Base-by-base conservation (phyloP, 2,329 filamentous ascomycete genomes). In the Tolypocladium cylindrosporum region DNA sequence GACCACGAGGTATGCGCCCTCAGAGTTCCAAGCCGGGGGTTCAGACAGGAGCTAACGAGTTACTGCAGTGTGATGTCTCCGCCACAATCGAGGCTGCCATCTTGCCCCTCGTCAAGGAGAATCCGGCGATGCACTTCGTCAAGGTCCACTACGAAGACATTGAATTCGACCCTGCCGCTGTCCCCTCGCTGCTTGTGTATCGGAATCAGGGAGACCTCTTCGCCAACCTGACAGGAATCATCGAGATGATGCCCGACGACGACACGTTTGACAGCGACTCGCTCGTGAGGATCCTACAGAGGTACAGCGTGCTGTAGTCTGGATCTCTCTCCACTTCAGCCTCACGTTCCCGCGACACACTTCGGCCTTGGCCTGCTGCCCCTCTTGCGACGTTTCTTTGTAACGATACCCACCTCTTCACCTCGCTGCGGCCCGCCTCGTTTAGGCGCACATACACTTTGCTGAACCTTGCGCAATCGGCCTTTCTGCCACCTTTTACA, bases 81-180 rank as follows among this genome's bases (percentile, higher is more conserved):
- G 77, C 82, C 48, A 82, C 90, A 58, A 87, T 97, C 60, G 90
- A 96, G 70, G 81, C 85, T 45, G 91, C 89, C 55, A 79, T 99
- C 65, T 75, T 80, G 56, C 87, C 88, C 1, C 79, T 97, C 36
- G 91, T 96, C 48, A 78, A 80, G 61, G 78, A 82, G 60, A 79
- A 96, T 68, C 79, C 84, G 27, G 82, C 85, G 11, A 83, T 89
- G 40, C 90, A 90, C 68, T 97, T 99, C 69, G 83, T 97, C 75
- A 95, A 93, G 75, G 83, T 97, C 54, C 87, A 96, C 73, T 90
- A 91, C 70, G 86, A 89, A 61, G 92, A 96, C 59, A 95, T 96
- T 42, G 92, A 97, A 71, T 96, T 97, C 79, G 91, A 97, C 70
- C 85, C 89, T 59, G 89, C 91, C 39, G 87, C 88, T 52, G 89